Evolutionary conservation across 257 asterid species (phyloP).

Genomic region (Cordia subcordata): DNA sequence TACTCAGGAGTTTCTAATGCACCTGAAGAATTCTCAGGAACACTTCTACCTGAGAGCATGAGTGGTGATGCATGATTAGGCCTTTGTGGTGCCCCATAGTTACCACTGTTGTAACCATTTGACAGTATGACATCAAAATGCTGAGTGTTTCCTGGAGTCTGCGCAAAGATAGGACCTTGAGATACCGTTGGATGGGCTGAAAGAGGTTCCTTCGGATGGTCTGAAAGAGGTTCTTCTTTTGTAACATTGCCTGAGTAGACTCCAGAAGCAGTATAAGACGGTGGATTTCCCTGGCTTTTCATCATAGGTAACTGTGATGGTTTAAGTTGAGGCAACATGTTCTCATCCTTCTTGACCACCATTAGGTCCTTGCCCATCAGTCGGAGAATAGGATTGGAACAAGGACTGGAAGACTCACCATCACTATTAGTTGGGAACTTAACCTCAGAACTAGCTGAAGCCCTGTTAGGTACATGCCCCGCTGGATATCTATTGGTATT

Average conservation of each 20-base stretch:
- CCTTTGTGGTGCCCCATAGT: constrained; percentile 23
- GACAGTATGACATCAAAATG: constrained; percentile 33
- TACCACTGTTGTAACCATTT: constrained; percentile 26
- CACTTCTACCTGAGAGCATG: constrained; percentile 26
- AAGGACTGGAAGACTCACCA: constrained; percentile 44
- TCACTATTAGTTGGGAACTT: constrained; percentile 30
- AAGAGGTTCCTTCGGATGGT: constrained; percentile 13
- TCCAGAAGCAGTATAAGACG: constrained; percentile 19
- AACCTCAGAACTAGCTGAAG: constrained; percentile 35
- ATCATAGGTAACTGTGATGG: constrained; percentile 23
- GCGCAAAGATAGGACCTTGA: constrained; percentile 24
- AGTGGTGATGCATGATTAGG: constrained; percentile 25
- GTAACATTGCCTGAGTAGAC: constrained; percentile 19
- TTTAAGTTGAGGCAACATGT: constrained; percentile 22
- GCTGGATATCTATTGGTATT: constrained; percentile 16
- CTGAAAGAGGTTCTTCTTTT: constrained; percentile 7
- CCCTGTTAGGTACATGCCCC: constrained; percentile 15
- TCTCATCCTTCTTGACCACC: constrained; percentile 71
- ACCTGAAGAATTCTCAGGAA: constrained; percentile 21
- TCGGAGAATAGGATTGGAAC: constrained; percentile 70
- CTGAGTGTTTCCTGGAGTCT: constrained; percentile 15
- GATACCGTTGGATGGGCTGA: constrained; percentile 19
- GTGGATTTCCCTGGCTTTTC: constrained; percentile 23
- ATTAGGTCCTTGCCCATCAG: constrained; percentile 91
- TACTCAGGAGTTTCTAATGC: constrained; percentile 23